Evolutionary conservation across 2,329 filamentous ascomycete genomes (phyloP).

Genomic region (Pestalotiopsis sp.): DNA sequence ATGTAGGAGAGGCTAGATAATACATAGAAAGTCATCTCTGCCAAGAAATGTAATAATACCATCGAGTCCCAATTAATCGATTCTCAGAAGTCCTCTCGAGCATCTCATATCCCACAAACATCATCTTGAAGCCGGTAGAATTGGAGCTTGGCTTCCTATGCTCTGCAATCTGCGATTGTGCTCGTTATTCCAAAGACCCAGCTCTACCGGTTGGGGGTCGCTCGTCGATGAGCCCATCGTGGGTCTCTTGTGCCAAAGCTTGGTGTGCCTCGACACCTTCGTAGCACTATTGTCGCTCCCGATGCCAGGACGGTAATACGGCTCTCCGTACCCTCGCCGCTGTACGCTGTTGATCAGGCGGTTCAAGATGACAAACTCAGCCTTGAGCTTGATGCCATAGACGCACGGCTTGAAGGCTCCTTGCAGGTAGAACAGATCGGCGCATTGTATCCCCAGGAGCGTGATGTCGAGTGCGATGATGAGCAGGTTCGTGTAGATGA

Average conservation of each 20-base stretch:
- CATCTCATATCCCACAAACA: too few species aligned
- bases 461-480: constrained; percentile 40
- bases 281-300: not conserved
- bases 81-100: not conserved
- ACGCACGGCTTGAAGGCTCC: constrained; percentile 34
- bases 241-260: not conserved
- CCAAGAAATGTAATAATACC: not conserved
- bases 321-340: not conserved
- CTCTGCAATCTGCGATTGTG: not conserved
- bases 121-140: not conserved
- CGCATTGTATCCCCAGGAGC: constrained; percentile 39
- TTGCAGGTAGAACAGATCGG: constrained; percentile 37
- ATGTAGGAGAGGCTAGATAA: not conserved
- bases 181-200: not conserved
- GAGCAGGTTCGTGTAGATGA: constrained; percentile 39
- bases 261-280: not conserved
- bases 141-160: not conserved
- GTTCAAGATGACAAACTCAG: not conserved
- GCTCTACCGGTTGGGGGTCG: not conserved
- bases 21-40: not conserved
- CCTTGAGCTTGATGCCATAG: constrained; percentile 33
- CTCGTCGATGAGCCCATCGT: not conserved
- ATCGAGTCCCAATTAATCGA: not conserved
- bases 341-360: not conserved
- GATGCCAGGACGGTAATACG: not conserved